A percentile compares a stretch with the other conserved stretches of the same genome.
Conservation (phyloP, 129 eudicot genomes). For the Solidago caesia region DNA sequence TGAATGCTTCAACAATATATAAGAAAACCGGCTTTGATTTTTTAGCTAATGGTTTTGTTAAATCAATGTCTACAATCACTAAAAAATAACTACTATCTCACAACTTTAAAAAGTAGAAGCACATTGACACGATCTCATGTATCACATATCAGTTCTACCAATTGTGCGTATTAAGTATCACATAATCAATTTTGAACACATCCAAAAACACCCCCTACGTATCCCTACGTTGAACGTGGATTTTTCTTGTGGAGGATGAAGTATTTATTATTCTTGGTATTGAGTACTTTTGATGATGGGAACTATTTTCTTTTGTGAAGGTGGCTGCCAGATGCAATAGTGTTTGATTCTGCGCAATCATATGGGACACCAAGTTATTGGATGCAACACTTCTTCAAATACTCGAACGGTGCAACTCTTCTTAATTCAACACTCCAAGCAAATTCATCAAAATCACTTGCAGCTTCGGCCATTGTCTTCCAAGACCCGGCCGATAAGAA, state of each 20-base stretch:
- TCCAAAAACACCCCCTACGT: too few species aligned
- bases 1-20: too few species aligned
- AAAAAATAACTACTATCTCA: too few species aligned
- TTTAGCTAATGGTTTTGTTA: too few species aligned
- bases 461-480: conserved; percentile 79
- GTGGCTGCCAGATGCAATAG: conserved; percentile 88
- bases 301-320: conserved; percentile 36
- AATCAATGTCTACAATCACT: too few species aligned
- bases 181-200: too few species aligned
- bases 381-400: conserved; percentile 80
- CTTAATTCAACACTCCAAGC: conserved; percentile 48
- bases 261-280: conserved; percentile 1
- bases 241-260: neutral
- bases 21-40: too few species aligned
- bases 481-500: conserved; percentile 38
- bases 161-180: too few species aligned
- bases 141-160: too few species aligned
- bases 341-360: conserved; percentile 61
- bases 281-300: neutral
- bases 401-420: conserved; percentile 77
- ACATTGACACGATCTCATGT: too few species aligned
- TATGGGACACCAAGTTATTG: conserved; percentile 95
- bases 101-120: too few species aligned
- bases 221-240: too few species aligned
- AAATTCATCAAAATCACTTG: conserved; percentile 45